A percentile compares a stretch with the other conserved stretches of the same genome.
These are phyloP conservation scores for Lachnellula suecica DNA, from an alignment of 2,329 filamentous ascomycete species.

Conservation along the genomic window DNA sequence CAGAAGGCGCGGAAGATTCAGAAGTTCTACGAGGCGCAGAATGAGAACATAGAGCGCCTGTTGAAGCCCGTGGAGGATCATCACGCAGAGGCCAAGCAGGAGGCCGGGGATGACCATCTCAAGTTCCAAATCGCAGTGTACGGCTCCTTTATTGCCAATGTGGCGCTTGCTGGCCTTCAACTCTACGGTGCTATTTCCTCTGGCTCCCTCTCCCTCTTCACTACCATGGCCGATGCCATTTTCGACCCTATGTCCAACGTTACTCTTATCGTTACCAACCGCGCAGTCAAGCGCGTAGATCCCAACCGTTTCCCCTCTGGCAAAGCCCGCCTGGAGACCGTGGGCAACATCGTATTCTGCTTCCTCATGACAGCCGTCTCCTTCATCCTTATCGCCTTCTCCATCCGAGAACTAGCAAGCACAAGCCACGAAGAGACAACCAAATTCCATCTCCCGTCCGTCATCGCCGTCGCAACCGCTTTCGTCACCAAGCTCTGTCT, in stretches of 20 bases:
- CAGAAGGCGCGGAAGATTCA: constrained; percentile 53
- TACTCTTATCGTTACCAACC: constrained; percentile 81
- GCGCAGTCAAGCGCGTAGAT: constrained; percentile 86
- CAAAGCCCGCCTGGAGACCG: constrained; percentile 91
- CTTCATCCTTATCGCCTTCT: constrained; percentile 88
- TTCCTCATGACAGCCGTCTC: constrained; percentile 95
- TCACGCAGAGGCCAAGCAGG: constrained; percentile 70
- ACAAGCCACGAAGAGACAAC: constrained; percentile 50
- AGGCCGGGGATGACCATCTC: constrained; percentile 78
- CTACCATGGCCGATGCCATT: constrained; percentile 92
- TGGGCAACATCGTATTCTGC: constrained; percentile 94
- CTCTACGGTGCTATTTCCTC: constrained; percentile 86
- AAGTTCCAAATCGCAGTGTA: constrained; percentile 67
- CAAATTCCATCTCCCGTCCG: constrained; percentile 74
- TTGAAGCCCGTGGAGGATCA: constrained; percentile 94
- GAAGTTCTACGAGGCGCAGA: constrained; percentile 86
- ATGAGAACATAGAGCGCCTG: constrained; percentile 88
- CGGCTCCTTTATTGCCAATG: constrained; percentile 75
- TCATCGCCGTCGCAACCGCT: constrained; percentile 81
- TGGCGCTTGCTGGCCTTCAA: constrained; percentile 77
- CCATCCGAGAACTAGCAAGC: constrained; percentile 65
- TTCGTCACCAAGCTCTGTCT: constrained; percentile 81
- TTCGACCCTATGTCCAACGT: constrained; percentile 92
- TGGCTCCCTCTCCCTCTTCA: constrained; percentile 91
- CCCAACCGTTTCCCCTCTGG: constrained; percentile 84